These are phyloP conservation scores for Meira nashicola DNA, from an alignment of 1,284 basidiomycete species.

Conservation along the genomic window DNA sequence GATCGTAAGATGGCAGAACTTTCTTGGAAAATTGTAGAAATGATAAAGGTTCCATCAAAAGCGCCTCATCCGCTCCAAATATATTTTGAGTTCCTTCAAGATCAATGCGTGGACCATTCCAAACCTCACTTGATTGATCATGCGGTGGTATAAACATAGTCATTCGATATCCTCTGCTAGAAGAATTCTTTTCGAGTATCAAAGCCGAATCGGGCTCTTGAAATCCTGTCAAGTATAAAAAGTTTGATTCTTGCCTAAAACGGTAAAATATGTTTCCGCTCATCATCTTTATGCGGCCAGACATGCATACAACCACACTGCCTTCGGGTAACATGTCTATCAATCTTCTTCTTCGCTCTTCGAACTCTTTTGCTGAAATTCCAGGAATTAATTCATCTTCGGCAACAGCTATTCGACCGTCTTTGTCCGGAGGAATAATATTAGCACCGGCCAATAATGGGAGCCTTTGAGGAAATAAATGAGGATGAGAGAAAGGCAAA, in stretches of 20 bases:
- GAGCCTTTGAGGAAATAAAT: conserved; percentile 60
- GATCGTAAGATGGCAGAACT: conserved; percentile 28
- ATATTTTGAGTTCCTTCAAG: conserved; percentile 40
- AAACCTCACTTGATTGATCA: conserved; percentile 73
- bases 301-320: conserved; percentile 72
- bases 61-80: conserved; percentile 48
- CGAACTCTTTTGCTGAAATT: conserved; percentile 76
- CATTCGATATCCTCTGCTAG: conserved; percentile 76
- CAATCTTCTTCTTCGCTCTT: conserved; percentile 66
- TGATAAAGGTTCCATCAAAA: conserved; percentile 33
- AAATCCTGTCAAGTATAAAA: conserved; percentile 62
- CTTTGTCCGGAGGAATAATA: conserved; percentile 9
- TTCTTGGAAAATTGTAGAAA: conserved; percentile 36
- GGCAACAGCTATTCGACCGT: conserved; percentile 24
- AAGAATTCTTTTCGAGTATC: conserved; percentile 55
- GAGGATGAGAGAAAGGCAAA: conserved; percentile 69
- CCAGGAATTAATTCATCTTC: conserved; percentile 73
- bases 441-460: conserved; percentile 16
- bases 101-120: conserved; percentile 74
- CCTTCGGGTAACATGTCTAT: conserved; percentile 74
- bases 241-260: conserved; percentile 67
- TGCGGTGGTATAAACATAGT: conserved; percentile 74
- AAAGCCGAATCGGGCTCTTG: conserved; percentile 86
- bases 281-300: conserved; percentile 80
- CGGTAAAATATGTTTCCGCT: conserved; percentile 63